These are phyloP conservation scores for Hypholoma fasciculare DNA, from an alignment of 768 basidiomycete species.

Conservation along the genomic window DNA sequence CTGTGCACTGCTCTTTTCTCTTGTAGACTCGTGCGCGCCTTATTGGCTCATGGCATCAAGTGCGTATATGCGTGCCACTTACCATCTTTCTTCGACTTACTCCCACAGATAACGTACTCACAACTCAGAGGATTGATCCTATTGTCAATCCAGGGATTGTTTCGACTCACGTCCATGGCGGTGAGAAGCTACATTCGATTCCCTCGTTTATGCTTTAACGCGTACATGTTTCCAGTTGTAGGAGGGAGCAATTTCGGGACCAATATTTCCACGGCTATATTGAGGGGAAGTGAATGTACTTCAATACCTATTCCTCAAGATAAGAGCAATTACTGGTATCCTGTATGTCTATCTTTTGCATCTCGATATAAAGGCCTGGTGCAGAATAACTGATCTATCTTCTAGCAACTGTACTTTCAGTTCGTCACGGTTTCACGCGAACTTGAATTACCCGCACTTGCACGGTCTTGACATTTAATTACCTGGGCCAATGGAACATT, in stretches of 20 bases:
- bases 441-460: background rate
- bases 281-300: constrained; percentile 35
- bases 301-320: constrained; percentile 37
- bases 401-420: constrained; percentile 32
- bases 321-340: constrained; percentile 36
- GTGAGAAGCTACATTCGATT: constrained; percentile 9
- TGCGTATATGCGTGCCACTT: background rate
- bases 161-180: constrained; percentile 33
- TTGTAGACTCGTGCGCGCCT: background rate
- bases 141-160: constrained; percentile 33
- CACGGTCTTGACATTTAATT: background rate
- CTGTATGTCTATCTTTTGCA: constrained; percentile 7
- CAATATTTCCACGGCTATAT: constrained; percentile 24
- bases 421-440: constrained; percentile 3
- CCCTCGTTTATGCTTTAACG: background rate
- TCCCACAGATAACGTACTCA: constrained; percentile 32
- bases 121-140: constrained; percentile 39
- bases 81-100: background rate
- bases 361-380: background rate
- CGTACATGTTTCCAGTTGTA: constrained; percentile 24
- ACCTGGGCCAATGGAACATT: constrained; percentile 39
- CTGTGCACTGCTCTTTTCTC: background rate
- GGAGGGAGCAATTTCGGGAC: constrained; percentile 40
- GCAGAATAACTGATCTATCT: background rate
- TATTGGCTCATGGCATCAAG: constrained; percentile 19